Conservation (phyloP, 2,329 filamentous ascomycete genomes). For the Fusarium xyrophilum region DNA sequence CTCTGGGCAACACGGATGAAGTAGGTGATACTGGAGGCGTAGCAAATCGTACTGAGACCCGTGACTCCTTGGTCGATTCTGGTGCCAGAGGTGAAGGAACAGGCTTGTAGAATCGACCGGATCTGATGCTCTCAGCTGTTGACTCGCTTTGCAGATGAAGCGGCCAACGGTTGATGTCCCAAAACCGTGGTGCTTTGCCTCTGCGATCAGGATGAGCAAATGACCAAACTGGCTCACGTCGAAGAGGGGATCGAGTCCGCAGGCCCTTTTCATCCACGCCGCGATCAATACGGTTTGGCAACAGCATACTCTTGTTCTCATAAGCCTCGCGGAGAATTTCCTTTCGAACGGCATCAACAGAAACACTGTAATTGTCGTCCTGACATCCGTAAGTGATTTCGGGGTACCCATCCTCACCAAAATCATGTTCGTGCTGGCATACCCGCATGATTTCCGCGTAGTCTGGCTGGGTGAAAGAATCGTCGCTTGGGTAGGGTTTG, state of each 20-base stretch:
- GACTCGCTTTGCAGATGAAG: conserved; percentile 49
- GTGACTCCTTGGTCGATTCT: not conserved
- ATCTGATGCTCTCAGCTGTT: conserved; percentile 4
- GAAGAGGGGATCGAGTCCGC: conserved; percentile 20
- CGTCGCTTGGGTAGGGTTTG: not conserved
- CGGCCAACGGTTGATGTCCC: conserved; percentile 58
- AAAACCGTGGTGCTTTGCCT: conserved; percentile 45
- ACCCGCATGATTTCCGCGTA: conserved; percentile 44
- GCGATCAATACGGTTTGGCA: conserved; percentile 46
- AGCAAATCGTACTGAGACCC: not conserved
- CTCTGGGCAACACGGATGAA: not conserved
- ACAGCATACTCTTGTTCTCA: conserved; percentile 52
- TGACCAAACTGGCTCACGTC: conserved; percentile 44
- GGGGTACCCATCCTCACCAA: conserved; percentile 1
- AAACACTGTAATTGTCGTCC: conserved; percentile 24
- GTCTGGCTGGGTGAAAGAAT: conserved; percentile 10
- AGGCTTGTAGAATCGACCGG: not conserved
- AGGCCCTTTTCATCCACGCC: conserved; percentile 21
- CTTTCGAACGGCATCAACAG: conserved; percentile 43
- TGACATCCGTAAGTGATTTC: conserved; percentile 12
- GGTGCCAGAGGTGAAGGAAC: not conserved
- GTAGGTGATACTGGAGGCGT: not conserved
- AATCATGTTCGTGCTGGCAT: conserved; percentile 41
- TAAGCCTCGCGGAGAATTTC: conserved; percentile 54
- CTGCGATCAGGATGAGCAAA: conserved; percentile 41